phyloP scores from a whole-genome alignment of 2,329 filamentous ascomycete species.

The Ceratocystis variospora region DNA sequence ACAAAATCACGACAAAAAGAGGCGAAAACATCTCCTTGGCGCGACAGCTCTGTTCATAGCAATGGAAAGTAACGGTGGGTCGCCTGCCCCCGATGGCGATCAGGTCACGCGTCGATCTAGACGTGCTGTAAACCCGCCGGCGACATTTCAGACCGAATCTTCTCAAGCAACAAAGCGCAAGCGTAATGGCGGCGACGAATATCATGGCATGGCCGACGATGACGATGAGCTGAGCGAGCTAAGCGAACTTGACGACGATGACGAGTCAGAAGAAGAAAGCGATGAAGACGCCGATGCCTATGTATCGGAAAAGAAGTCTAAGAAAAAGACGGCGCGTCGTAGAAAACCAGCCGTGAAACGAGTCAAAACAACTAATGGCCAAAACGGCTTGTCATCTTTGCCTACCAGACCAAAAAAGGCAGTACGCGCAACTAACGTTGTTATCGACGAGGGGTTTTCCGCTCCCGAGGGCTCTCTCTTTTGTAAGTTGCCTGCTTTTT shows the following conservation, averaged over 20 bases:
- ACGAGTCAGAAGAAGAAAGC: slow-evolving; percentile 33
- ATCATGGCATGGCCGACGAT: slow-evolving; percentile 32
- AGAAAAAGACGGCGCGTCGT: slow-evolving; percentile 30
- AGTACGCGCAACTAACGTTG: slow-evolving; percentile 36
- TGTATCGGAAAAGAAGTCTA: slow-evolving; percentile 25
- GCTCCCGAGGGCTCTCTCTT: slow-evolving; percentile 18
- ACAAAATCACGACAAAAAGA: not conserved
- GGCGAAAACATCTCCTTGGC: not conserved
- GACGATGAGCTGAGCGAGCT: slow-evolving; percentile 29
- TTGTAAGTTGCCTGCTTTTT: slow-evolving; percentile 20
- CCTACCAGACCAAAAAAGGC: slow-evolving; percentile 44
- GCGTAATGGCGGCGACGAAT: slow-evolving; percentile 36
- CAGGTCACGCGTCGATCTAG: slow-evolving; percentile 49
- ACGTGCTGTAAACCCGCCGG: slow-evolving; percentile 49
- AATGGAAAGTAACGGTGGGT: slow-evolving; percentile 41
- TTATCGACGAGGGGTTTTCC: slow-evolving; percentile 12
- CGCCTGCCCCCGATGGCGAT: slow-evolving; percentile 34
- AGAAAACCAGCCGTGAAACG: slow-evolving; percentile 49
- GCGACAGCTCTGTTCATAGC: not conserved
- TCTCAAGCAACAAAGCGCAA: slow-evolving; percentile 42
- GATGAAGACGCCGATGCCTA: slow-evolving; percentile 29
- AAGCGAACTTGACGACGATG: slow-evolving; percentile 28
- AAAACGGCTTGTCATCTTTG: slow-evolving; percentile 30
- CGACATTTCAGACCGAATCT: slow-evolving; percentile 43
- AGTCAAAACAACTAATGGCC: slow-evolving; percentile 45